Conservation (phyloP, 306 rosid species). For the Herpetospermum pedunculosum region DNA sequence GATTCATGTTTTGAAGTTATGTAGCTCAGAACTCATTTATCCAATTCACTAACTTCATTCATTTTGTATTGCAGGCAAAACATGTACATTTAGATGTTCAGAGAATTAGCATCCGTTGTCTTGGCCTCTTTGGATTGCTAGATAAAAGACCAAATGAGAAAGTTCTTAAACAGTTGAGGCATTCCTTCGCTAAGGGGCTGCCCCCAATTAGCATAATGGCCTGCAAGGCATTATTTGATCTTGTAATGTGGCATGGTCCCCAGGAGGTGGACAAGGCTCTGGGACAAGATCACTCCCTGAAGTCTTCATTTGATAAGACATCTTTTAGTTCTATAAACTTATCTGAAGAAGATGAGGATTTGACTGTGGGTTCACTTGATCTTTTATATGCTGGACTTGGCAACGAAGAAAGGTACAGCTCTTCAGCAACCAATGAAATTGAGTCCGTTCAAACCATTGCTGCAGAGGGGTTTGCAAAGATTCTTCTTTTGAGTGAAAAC, state of each 20-base stretch:
- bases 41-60: slow-evolving; percentile 6
- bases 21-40: neutral
- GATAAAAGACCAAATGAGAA: slow-evolving; percentile 68
- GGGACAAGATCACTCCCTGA: slow-evolving; percentile 21
- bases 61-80: slow-evolving; percentile 55
- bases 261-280: slow-evolving; percentile 60
- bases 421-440: slow-evolving; percentile 43
- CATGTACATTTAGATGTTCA: slow-evolving; percentile 84
- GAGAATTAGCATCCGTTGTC: slow-evolving; percentile 76
- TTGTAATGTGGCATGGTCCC: slow-evolving; percentile 86
- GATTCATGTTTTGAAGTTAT: neutral
- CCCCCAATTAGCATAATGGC: slow-evolving; percentile 54
- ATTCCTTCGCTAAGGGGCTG: slow-evolving; percentile 57
- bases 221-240: slow-evolving; percentile 68
- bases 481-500: slow-evolving; percentile 76
- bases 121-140: slow-evolving; percentile 86
- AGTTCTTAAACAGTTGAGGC: slow-evolving; percentile 58
- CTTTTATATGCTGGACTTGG: slow-evolving; percentile 60
- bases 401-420: slow-evolving; percentile 39
- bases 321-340: slow-evolving; percentile 40
- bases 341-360: slow-evolving; percentile 39
- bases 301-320: slow-evolving; percentile 27
- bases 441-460: slow-evolving; percentile 62
- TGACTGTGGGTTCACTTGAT: slow-evolving; percentile 42
- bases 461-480: slow-evolving; percentile 92